These are phyloP conservation scores for Scutellaria barbata DNA, from an alignment of 257 asterid genomes.

Conservation along the genomic window DNA sequence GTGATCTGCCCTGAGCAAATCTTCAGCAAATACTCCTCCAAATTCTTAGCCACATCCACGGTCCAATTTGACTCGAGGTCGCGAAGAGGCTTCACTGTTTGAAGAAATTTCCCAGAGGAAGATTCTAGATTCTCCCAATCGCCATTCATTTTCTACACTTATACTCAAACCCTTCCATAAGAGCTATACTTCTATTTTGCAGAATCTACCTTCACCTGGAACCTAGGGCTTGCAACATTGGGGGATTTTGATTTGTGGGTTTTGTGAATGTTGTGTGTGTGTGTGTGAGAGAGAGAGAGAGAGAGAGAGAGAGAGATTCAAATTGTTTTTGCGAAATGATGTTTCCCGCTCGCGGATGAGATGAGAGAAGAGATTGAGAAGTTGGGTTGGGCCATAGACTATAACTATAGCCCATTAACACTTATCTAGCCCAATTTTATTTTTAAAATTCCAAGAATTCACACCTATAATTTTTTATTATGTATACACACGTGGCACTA, in stretches of 20 bases:
- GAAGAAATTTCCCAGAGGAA: constrained; percentile 57
- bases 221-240: constrained; percentile 29
- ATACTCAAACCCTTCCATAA: constrained; percentile 31
- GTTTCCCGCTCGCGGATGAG: not conserved
- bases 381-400: not conserved
- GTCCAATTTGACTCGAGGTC: constrained; percentile 93
- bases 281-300: too few relatives aligned
- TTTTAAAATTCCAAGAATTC: too few relatives aligned
- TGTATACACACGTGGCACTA: too few relatives aligned
- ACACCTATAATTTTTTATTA: too few relatives aligned
- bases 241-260: constrained; percentile 6
- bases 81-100: constrained; percentile 71
- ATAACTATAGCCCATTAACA: too few relatives aligned
- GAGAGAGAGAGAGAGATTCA: constrained; percentile 5
- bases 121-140: constrained; percentile 52
- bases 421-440: too few relatives aligned
- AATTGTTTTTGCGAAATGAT: too few relatives aligned
- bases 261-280: not conserved
- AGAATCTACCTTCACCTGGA: not conserved
- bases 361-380: not conserved
- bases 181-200: constrained; percentile 22
- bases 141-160: constrained; percentile 45
- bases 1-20: constrained; percentile 86
- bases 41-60: constrained; percentile 82
- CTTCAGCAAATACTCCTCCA: constrained; percentile 80